Evolutionary conservation across 169 alveolate species (phyloP).

Genomic region (Plasmodium relictum): DNA sequence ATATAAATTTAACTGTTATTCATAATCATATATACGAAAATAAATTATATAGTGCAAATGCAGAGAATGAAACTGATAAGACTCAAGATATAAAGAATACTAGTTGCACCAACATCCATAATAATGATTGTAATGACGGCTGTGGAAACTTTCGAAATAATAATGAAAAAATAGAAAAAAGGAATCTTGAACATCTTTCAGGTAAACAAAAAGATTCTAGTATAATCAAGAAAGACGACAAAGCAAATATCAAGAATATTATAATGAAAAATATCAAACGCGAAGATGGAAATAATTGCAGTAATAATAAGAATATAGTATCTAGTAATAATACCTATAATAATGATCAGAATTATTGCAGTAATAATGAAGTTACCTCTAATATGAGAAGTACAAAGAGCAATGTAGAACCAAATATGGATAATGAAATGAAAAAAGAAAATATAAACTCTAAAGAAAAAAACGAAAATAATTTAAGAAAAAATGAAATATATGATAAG

Average conservation of each 20-base stretch:
- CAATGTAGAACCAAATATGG: neutral
- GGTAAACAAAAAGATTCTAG: conserved; percentile 26
- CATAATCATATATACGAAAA: conserved; percentile 41
- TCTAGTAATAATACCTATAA: neutral
- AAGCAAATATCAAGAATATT: conserved; percentile 52
- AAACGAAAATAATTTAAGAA: conserved; percentile 1
- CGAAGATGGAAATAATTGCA: conserved; percentile 14
- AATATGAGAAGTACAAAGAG: neutral
- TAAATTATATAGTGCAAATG: neutral
- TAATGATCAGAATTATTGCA: neutral
- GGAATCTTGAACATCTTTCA: neutral
- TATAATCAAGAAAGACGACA: conserved; percentile 41
- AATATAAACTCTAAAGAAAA: neutral
- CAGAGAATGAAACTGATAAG: neutral
- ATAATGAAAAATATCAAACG: conserved; percentile 59
- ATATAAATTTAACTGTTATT: conserved; percentile 27
- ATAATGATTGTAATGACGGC: conserved; percentile 6
- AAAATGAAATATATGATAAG: neutral
- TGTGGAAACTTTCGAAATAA: conserved; percentile 21
- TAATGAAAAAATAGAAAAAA: conserved; percentile 32
- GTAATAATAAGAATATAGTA: neutral
- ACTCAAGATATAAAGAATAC: neutral
- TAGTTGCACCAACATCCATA: conserved; percentile 8
- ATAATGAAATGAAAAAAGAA: conserved; percentile 11
- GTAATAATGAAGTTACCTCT: conserved; percentile 1